These are phyloP conservation scores for Aspergillus pseudotamarii DNA, from an alignment of 2,329 filamentous ascomycete genomes.

Conservation along the genomic window DNA sequence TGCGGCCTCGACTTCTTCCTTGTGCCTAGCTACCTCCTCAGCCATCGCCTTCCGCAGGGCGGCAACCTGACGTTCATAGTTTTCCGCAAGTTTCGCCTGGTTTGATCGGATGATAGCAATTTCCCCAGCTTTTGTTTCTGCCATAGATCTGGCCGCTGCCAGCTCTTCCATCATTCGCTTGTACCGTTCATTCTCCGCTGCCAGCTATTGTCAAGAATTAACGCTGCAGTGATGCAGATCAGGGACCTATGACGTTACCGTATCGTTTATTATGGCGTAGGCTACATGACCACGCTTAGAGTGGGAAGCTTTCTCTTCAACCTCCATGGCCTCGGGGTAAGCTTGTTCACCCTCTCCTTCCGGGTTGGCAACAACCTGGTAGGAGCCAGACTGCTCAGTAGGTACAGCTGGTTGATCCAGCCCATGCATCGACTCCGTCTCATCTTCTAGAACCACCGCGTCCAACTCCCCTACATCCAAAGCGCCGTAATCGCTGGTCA, in stretches of 20 bases:
- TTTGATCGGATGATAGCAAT: constrained; percentile 64
- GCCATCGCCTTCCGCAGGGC: constrained; percentile 57
- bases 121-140: constrained; percentile 60
- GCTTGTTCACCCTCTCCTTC: constrained; percentile 20
- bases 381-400: constrained; percentile 8
- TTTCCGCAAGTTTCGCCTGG: constrained; percentile 54
- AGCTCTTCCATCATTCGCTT: constrained; percentile 43
- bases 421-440: constrained; percentile 9
- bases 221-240: neutral
- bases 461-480: constrained; percentile 49
- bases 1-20: constrained; percentile 57
- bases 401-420: constrained; percentile 18
- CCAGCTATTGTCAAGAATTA: constrained; percentile 33
- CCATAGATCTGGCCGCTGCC: constrained; percentile 42
- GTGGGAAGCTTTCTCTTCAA: constrained; percentile 18
- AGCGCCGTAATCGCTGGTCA: constrained; percentile 45
- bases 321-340: constrained; percentile 19
- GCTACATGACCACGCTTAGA: constrained; percentile 13
- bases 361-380: constrained; percentile 19
- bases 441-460: constrained; percentile 47
- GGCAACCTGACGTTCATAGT: constrained; percentile 56
- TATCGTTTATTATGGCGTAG: constrained; percentile 25
- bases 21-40: constrained; percentile 56
- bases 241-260: constrained; percentile 23
- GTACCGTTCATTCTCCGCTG: constrained; percentile 44